Evolutionary conservation across 148 eudicot genomes (phyloP).

Genomic region (Silene latifolia): DNA sequence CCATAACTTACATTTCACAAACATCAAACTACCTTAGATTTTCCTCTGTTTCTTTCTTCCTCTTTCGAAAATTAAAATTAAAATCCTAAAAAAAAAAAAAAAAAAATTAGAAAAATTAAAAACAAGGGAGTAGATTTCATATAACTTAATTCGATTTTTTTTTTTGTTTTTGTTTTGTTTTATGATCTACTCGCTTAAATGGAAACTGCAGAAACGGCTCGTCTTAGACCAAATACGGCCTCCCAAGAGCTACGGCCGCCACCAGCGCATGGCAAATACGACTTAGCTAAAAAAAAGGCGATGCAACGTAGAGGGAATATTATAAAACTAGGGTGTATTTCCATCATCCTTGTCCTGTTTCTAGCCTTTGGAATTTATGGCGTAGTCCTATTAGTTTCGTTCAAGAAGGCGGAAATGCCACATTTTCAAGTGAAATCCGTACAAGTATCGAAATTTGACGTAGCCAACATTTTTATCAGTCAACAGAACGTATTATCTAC

Average conservation of each 20-base stretch:
- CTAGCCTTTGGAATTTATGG: slow-evolving; percentile 15
- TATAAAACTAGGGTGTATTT: slow-evolving; percentile 2
- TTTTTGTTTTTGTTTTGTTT: too few species aligned
- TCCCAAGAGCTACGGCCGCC: slow-evolving; percentile 27
- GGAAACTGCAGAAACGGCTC: slow-evolving; percentile 12
- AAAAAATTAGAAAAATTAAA: too few species aligned
- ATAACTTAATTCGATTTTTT: background rate
- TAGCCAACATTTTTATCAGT: slow-evolving; percentile 8
- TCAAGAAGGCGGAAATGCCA: slow-evolving; percentile 29
- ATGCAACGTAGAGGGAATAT: slow-evolving; percentile 3
- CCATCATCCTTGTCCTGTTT: background rate
- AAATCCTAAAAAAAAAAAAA: background rate
- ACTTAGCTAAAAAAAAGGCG: slow-evolving; percentile 19
- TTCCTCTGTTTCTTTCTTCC: background rate
- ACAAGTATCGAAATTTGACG: slow-evolving; percentile 24
- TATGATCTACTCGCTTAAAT: background rate
- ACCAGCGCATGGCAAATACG: slow-evolving; percentile 27
- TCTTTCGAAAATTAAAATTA: background rate
- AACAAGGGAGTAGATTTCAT: background rate
- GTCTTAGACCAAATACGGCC: slow-evolving; percentile 8
- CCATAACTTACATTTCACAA: slow-evolving; percentile 12
- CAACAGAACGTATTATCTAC: slow-evolving; percentile 29
- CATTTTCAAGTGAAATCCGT: slow-evolving; percentile 26
- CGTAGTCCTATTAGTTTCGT: slow-evolving; percentile 19
- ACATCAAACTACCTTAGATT: slow-evolving; percentile 16